These are phyloP conservation scores for Madurella fahalii DNA, from an alignment of 2,329 filamentous ascomycete species.

Conservation along the genomic window DNA sequence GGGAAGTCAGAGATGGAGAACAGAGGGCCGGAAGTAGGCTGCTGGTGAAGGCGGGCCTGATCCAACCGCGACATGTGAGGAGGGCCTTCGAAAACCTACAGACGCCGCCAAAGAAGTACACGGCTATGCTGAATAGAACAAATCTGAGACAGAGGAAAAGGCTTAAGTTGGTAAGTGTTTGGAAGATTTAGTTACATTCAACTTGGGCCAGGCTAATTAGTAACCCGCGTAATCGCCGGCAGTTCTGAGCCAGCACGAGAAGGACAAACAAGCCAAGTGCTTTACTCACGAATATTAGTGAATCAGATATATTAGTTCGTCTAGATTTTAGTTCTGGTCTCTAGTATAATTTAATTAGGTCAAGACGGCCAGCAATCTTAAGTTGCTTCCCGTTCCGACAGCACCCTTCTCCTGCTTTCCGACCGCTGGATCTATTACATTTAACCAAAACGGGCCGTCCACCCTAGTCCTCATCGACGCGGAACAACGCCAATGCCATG, in stretches of 20 bases:
- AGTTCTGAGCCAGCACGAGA: not conserved
- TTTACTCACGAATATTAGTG: no score
- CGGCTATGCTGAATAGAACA: not conserved
- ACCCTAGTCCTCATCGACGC: conserved; percentile 18
- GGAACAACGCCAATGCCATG: conserved; percentile 24
- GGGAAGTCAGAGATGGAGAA: not conserved
- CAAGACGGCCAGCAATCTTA: no score
- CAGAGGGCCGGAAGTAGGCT: not conserved
- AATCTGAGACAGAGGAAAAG: not conserved
- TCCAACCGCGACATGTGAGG: not conserved
- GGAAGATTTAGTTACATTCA: not conserved
- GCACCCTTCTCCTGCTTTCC: no score
- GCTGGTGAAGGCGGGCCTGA: not conserved
- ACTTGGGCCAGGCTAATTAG: not conserved
- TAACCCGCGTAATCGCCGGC: not conserved
- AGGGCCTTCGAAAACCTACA: conserved; percentile 1
- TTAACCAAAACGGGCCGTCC: not conserved
- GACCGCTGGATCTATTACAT: no score
- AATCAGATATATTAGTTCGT: no score
- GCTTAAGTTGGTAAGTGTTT: not conserved
- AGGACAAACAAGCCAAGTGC: no score
- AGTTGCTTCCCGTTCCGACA: no score
- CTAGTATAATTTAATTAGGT: no score
- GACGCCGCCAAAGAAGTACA: not conserved
- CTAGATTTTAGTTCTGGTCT: no score